Conservation (phyloP, 768 basidiomycete genomes). For the Lepiota brunneoincarnata region DNA sequence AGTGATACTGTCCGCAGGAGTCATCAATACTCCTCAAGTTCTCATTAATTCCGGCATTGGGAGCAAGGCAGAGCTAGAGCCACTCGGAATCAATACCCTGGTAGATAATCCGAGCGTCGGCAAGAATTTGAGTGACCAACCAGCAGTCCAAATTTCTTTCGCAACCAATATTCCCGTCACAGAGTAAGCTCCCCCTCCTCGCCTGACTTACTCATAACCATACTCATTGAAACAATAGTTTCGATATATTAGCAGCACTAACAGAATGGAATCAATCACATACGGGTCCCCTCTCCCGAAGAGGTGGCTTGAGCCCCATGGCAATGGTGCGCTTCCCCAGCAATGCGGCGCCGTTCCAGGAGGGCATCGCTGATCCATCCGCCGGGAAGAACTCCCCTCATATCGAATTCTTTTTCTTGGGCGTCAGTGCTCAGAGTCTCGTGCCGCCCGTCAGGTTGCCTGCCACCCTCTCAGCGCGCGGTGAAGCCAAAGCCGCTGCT, state of each 20-base stretch:
- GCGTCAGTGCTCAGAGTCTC: no score
- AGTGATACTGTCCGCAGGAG: constrained; percentile 37
- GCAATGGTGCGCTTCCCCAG: constrained; percentile 28
- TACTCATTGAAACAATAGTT: neutral
- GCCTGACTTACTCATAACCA: neutral
- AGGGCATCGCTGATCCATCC: constrained; percentile 16
- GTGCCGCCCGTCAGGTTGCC: no score
- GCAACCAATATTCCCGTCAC: neutral
- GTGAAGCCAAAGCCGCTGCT: no score
- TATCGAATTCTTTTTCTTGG: constrained; percentile 1
- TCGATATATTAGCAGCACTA: neutral
- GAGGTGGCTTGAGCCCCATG: constrained; percentile 31
- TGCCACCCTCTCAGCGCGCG: no score
- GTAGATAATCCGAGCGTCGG: constrained; percentile 21
- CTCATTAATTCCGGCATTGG: constrained; percentile 24
- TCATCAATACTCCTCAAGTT: constrained; percentile 20
- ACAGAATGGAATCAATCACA: constrained; percentile 15
- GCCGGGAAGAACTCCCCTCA: constrained; percentile 19
- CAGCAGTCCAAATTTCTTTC: constrained; percentile 3
- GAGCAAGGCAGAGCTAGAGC: constrained; percentile 11
- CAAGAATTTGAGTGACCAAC: constrained; percentile 21
- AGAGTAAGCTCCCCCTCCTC: neutral
- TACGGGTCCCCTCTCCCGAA: constrained; percentile 21
- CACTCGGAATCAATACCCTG: constrained; percentile 13
- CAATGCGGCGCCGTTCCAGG: constrained; percentile 19